phyloP scores from a whole-genome alignment of 2,329 filamentous ascomycete genomes.

The Clonostachys rosea region DNA sequence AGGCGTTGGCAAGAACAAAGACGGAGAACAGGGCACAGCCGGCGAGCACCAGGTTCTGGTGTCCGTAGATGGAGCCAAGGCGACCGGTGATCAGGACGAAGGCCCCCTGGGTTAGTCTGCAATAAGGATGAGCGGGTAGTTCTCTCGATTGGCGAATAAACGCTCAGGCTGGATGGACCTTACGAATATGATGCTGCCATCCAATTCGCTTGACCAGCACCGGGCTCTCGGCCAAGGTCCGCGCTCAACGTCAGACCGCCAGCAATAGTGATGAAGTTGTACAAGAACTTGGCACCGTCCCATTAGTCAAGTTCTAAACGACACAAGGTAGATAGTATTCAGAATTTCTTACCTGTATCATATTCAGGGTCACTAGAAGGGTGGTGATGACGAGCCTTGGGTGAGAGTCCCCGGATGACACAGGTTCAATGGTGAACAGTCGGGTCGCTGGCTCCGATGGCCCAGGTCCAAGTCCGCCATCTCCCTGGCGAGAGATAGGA shows the following conservation, averaged over 20 bases:
- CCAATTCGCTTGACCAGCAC: constrained; percentile 27
- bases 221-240: constrained; percentile 15
- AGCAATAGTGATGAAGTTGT: constrained; percentile 19
- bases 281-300: constrained; percentile 13
- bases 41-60: constrained; percentile 37
- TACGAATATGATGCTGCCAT: constrained; percentile 30
- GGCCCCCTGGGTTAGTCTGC: constrained; percentile 41
- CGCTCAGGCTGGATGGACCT: constrained; percentile 3
- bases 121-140: not conserved
- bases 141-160: not conserved
- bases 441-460: no score
- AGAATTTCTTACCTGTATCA: no score
- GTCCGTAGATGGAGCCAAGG: constrained; percentile 47
- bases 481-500: no score
- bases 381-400: no score
- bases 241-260: constrained; percentile 18
- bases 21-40: constrained; percentile 35
- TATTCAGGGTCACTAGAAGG: no score
- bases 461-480: no score
- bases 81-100: constrained; percentile 48
- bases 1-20: constrained; percentile 37
- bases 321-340: no score
- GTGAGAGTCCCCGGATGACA: no score
- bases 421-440: no score
- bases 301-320: no score